Conservation (phyloP, 1,139 yeast genomes). For the Martiniozyma asiatica region DNA sequence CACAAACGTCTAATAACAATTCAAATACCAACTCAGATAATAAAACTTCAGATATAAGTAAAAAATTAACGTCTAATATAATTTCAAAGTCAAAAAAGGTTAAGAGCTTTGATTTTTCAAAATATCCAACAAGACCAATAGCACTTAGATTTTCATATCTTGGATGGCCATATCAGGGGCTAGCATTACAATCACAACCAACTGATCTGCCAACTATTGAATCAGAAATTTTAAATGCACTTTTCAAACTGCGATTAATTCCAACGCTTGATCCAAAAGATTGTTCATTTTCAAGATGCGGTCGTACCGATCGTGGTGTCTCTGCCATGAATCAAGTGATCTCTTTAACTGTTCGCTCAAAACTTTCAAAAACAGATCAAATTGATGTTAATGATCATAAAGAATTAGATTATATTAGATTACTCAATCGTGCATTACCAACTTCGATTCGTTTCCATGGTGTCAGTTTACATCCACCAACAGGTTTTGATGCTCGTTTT, state of each 20-base stretch:
- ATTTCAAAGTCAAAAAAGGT: constrained; percentile 17
- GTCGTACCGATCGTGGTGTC: constrained; percentile 93
- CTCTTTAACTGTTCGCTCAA: constrained; percentile 64
- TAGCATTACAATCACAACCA: constrained; percentile 66
- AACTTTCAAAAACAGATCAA: constrained; percentile 46
- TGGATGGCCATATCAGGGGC: constrained; percentile 91
- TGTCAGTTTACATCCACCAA: constrained; percentile 72
- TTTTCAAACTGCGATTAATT: constrained; percentile 56
- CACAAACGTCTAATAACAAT: no score
- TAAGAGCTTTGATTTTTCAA: constrained; percentile 57
- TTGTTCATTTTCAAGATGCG: constrained; percentile 79
- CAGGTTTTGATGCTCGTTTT: constrained; percentile 81
- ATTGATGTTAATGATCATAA: constrained; percentile 42
- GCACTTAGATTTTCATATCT: constrained; percentile 78
- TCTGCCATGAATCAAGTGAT: constrained; percentile 95
- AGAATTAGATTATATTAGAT: constrained; percentile 68
- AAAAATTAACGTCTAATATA: neutral
- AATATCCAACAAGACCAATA: constrained; percentile 53
- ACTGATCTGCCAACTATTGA: constrained; percentile 86
- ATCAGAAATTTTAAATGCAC: constrained; percentile 57
- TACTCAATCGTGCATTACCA: constrained; percentile 70
- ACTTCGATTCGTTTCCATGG: constrained; percentile 74
- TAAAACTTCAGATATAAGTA: neutral
- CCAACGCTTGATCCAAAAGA: constrained; percentile 45
- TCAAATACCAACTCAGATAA: constrained; percentile 9